Evolutionary conservation across 106 monocot genomes (phyloP).

Genomic region (Dendrobium officinale): DNA sequence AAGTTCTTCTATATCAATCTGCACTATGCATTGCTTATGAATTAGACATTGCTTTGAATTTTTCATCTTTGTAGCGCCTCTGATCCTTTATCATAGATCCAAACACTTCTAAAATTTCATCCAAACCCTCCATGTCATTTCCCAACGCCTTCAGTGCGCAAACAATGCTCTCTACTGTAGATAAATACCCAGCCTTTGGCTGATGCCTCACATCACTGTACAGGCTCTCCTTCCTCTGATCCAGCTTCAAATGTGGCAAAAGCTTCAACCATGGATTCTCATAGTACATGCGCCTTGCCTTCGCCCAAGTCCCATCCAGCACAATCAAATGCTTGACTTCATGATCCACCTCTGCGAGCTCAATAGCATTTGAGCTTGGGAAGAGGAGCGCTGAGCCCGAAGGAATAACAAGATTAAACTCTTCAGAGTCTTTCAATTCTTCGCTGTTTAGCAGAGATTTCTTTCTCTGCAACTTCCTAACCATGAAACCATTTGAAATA

Average conservation of each 20-base stretch:
- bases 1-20: not conserved
- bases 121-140: constrained; percentile 41
- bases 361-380: constrained; percentile 41
- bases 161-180: constrained; percentile 88
- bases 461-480: constrained; percentile 51
- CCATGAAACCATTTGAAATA: constrained; percentile 45
- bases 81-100: constrained; percentile 86
- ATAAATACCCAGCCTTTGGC: constrained; percentile 71
- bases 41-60: constrained; percentile 16
- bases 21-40: not conserved
- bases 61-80: constrained; percentile 68
- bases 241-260: constrained; percentile 64
- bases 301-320: constrained; percentile 86
- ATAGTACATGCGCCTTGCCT: constrained; percentile 79
- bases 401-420: constrained; percentile 52
- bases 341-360: constrained; percentile 33
- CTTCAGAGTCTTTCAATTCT: constrained; percentile 39
- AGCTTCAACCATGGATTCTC: constrained; percentile 93
- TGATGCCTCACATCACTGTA: constrained; percentile 88
- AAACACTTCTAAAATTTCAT: constrained; percentile 63
- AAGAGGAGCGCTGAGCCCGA: constrained; percentile 59
- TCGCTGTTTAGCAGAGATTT: constrained; percentile 6
- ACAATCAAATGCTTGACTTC: constrained; percentile 79
- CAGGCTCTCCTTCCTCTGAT: constrained; percentile 47
- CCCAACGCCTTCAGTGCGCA: constrained; percentile 65